Conservation (phyloP, 176 grass and related monocot genomes). For the Avena sativa region DNA sequence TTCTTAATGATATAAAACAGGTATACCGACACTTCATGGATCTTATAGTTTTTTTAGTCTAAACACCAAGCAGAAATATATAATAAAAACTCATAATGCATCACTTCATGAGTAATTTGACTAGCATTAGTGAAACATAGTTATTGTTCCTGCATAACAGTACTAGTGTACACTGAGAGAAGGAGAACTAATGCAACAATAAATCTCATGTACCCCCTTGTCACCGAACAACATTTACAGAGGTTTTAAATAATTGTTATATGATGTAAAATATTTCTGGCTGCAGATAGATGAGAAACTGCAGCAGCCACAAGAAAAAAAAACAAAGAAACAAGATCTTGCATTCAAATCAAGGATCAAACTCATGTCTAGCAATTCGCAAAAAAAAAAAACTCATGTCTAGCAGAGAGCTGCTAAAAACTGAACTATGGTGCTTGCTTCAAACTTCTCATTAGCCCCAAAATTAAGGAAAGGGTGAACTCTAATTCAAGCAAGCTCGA, state of each 20-base stretch:
- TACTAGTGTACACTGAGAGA: background rate
- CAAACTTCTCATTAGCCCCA: constrained; percentile 15
- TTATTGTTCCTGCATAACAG: background rate
- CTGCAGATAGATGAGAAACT: constrained; percentile 32
- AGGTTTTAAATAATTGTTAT: background rate
- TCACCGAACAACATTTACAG: background rate
- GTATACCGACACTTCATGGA: background rate
- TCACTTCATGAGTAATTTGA: constrained; percentile 16
- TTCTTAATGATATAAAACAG: background rate
- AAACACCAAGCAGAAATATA: background rate
- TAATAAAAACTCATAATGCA: background rate
- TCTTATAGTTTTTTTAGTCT: background rate
- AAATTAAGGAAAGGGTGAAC: constrained; percentile 44
- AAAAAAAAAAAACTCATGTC: background rate
- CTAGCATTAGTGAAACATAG: background rate
- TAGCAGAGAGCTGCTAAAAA: constrained; percentile 7
- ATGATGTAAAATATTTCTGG: constrained; percentile 13
- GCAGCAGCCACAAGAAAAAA: constrained; percentile 21
- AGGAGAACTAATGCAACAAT: constrained; percentile 13
- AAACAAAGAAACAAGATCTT: constrained; percentile 28
- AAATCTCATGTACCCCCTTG: background rate
- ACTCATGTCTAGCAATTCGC: background rate
- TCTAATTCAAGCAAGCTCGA: constrained; percentile 47
- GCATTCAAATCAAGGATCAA: constrained; percentile 38
- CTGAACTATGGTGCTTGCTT: constrained; percentile 9